phyloP scores from a whole-genome alignment of 1,284 basidiomycete species.

The Leccinum solheimii region DNA sequence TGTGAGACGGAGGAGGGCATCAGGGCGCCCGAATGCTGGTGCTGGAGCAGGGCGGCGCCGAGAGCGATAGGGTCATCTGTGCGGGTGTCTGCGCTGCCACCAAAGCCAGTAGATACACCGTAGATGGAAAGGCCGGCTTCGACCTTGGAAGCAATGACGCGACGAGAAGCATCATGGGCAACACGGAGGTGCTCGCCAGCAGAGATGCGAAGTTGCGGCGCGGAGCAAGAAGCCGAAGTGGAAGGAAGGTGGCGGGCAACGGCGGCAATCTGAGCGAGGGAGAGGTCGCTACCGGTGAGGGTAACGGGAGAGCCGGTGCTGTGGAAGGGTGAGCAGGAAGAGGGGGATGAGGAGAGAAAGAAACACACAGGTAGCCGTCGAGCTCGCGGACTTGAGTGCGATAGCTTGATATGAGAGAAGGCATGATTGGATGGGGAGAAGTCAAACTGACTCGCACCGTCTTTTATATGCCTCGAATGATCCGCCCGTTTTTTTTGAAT shows the following conservation, averaged over 20 bases:
- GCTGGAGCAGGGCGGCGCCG: conserved; percentile 77
- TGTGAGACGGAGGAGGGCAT: conserved; percentile 26
- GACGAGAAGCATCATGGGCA: conserved; percentile 58
- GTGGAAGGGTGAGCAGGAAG: conserved; percentile 6
- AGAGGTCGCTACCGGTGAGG: conserved; percentile 69
- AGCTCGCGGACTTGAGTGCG: conserved; percentile 52
- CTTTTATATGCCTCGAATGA: conserved; percentile 14
- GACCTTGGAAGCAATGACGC: conserved; percentile 64
- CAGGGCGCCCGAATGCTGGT: conserved; percentile 70
- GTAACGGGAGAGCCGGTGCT: conserved; percentile 62
- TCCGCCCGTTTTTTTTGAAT: conserved; percentile 15
- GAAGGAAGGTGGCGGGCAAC: conserved; percentile 60
- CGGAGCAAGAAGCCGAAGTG: conserved; percentile 1
- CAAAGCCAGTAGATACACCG: conserved; percentile 82
- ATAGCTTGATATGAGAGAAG: conserved; percentile 48
- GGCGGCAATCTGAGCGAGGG: conserved; percentile 73
- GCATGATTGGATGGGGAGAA: conserved; percentile 10
- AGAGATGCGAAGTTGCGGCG: conserved; percentile 50
- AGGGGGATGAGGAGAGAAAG: neutral
- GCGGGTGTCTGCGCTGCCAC: conserved; percentile 73
- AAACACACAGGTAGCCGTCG: conserved; percentile 52
- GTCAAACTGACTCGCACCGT: neutral
- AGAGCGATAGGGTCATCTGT: conserved; percentile 68
- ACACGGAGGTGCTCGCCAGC: conserved; percentile 46
- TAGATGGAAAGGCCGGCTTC: conserved; percentile 71